Evolutionary conservation across 2,329 filamentous ascomycete species (phyloP).

Genomic region (Sporothrix pseudoabietina): DNA sequence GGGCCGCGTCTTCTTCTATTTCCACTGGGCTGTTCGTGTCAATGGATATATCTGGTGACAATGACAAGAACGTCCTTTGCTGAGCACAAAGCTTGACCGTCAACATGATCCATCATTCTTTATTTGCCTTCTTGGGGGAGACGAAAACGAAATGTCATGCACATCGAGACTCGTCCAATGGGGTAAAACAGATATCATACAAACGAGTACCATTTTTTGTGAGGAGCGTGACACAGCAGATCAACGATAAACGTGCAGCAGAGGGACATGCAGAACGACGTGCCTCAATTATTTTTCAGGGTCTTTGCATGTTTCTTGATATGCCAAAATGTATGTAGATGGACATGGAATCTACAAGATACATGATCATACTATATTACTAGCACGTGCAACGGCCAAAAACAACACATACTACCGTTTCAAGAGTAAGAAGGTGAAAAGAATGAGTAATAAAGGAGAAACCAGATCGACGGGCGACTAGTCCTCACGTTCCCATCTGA

Average conservation of each 20-base stretch:
- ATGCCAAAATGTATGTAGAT: neutral
- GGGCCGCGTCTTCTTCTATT: neutral
- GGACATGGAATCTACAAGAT: neutral
- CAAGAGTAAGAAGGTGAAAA: neutral
- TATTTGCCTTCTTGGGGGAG: neutral
- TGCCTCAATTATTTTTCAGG: neutral
- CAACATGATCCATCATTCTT: neutral
- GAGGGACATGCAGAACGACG: neutral
- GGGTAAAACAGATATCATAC: too few species aligned
- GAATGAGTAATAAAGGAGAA: constrained; percentile 5
- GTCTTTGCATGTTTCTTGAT: neutral
- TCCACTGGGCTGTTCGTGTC: neutral
- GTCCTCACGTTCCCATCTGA: neutral
- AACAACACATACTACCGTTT: neutral
- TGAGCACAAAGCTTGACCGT: neutral
- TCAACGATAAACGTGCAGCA: neutral
- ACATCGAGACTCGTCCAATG: neutral
- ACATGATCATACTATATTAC: neutral
- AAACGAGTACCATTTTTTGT: neutral
- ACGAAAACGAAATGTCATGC: neutral
- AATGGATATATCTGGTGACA: neutral
- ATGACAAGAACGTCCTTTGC: constrained; percentile 1
- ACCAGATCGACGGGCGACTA: neutral
- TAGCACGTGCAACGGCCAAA: neutral
- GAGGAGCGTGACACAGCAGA: neutral